Base-by-base conservation (phyloP, 768 basidiomycete species). In the Russula ochroleuca region DNA sequence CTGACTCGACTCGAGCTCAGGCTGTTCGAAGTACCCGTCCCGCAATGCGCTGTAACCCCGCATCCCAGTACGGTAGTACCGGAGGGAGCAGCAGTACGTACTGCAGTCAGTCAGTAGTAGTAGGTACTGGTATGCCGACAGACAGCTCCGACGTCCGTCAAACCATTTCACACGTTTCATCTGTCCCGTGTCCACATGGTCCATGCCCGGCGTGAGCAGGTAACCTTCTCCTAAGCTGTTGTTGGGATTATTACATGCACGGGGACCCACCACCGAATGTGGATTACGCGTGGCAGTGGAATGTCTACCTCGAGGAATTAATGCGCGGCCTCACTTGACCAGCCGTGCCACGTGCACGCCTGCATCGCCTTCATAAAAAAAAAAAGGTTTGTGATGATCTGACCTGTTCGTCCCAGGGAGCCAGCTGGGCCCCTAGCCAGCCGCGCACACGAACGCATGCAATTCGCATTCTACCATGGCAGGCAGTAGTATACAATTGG, bases 281-380 rank as follows among this genome's bases (percentile, higher is more conserved):
- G 21, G 51, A 25, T 47, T 35, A 25, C n/a, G 60, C 60, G 15
- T 61, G 53, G 60, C 35, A 28, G 38, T 61, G 19, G 53, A 61
- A 23, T 45, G 43, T 53, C 60, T 31, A 38, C 61, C 61, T 62
- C 53, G 61, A 56, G 61, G 53, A 62, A 49, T 55, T 45, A 45
- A 61, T 61, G 8, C 21, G 35, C 40, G 28, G 41, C 40, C 40
- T 56, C 35, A 19, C 61, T 14, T 31, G 17, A 21, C 31, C 51
- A 35, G 10, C 11, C n/a, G 33, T 10, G n/a, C 2, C 50, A 31
- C 28, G 25, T 51, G 28, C 19, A n/a, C 15, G 28, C n/a, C n/a
- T n/a, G 43, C 45, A 47, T 13, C 17, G 31, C 28, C 28, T 23
- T 17, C 47, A 23, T n/a, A n/a, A n/a, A n/a, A 45, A 28, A 5